A percentile compares a stretch with the other conserved stretches of the same genome.
Conservation (phyloP, 2,329 filamentous ascomycete species). For the Myriosclerotinia duriaeana region DNA sequence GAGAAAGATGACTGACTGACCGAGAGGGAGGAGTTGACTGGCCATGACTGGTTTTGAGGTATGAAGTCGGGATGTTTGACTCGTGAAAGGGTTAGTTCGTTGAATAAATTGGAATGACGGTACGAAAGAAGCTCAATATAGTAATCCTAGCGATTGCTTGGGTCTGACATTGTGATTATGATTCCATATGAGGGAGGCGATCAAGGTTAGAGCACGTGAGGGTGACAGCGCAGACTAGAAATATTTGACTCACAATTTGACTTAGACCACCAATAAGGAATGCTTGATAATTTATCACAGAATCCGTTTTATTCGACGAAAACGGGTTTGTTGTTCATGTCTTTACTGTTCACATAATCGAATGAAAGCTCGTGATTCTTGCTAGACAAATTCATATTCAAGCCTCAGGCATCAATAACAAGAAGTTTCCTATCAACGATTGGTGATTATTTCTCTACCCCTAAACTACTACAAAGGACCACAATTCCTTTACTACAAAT, state of each 20-base stretch:
- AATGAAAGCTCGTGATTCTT: conserved; percentile 15
- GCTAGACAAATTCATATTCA: background rate
- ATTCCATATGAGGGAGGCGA: conserved; percentile 1
- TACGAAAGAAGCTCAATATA: background rate
- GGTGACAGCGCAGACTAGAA: background rate
- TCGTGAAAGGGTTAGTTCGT: background rate
- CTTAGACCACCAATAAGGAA: background rate
- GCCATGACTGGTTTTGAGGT: conserved; percentile 30
- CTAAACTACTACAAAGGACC: conserved; percentile 17
- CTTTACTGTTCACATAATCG: background rate
- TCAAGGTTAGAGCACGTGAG: conserved; percentile 21
- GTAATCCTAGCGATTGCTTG: background rate
- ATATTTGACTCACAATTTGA: conserved; percentile 14
- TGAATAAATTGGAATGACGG: background rate
- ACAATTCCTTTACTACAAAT: conserved; percentile 7
- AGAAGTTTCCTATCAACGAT: conserved; percentile 8
- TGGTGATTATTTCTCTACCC: conserved; percentile 9
- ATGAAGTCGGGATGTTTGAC: background rate
- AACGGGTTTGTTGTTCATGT: conserved; percentile 9
- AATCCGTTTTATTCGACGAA: background rate
- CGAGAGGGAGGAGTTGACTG: conserved; percentile 39
- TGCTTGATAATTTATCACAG: background rate
- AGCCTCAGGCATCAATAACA: conserved; percentile 16
- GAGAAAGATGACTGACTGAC: conserved; percentile 23
- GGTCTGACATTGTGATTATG: background rate